Conservation (phyloP, 2,329 filamentous ascomycete genomes). For the Westerdykella ornata region DNA sequence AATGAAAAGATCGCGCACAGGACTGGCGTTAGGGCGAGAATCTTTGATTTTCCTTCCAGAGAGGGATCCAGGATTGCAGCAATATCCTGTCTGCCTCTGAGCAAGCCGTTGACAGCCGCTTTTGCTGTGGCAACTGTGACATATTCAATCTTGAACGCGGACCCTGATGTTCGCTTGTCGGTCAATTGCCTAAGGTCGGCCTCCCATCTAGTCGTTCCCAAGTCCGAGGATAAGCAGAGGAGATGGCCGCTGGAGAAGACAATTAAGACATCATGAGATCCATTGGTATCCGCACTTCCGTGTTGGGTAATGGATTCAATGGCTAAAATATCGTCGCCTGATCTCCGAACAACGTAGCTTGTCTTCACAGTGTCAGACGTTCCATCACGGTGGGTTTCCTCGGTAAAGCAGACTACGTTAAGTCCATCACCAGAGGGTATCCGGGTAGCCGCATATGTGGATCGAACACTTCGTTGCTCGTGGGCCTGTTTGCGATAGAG, state of each 20-base stretch:
- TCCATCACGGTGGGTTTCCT: constrained; percentile 39
- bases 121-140: constrained; percentile 33
- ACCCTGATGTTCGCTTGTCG: constrained; percentile 7
- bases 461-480: constrained; percentile 43
- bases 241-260: constrained; percentile 57
- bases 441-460: constrained; percentile 49
- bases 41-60: constrained; percentile 19
- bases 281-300: constrained; percentile 11
- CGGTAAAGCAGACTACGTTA: constrained; percentile 50
- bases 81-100: constrained; percentile 42
- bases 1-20: constrained; percentile 28
- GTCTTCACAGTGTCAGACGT: constrained; percentile 30
- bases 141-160: constrained; percentile 26
- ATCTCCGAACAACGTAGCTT: constrained; percentile 21
- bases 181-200: constrained; percentile 15
- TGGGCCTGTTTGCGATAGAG: constrained; percentile 47
- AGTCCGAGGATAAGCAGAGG: constrained; percentile 54
- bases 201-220: constrained; percentile 30
- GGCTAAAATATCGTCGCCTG: constrained; percentile 18
- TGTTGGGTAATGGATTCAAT: constrained; percentile 30
- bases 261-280: constrained; percentile 46
- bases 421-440: constrained; percentile 42
- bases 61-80: constrained; percentile 34
- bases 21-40: constrained; percentile 33
- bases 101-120: constrained; percentile 39